Base-by-base conservation (phyloP, 2,329 filamentous ascomycete genomes). In the Pseudogymnoascus sp. region DNA sequence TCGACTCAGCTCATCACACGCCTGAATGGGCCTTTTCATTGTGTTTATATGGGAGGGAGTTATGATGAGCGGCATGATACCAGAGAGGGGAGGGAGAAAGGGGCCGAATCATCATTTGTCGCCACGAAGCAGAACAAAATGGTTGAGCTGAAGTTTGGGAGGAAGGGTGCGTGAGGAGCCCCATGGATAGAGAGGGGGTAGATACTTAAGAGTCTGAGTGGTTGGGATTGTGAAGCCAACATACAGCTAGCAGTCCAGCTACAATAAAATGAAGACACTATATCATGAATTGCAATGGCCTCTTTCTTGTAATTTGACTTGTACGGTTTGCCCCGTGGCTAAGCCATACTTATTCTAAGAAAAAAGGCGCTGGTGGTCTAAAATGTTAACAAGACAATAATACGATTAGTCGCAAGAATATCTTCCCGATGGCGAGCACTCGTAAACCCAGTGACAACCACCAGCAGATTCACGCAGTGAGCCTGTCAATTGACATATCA, bases 41-140 rank as follows among this genome's bases (percentile, higher is more conserved):
- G 17, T 54, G 47, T 54, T 33, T 54, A 54, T 54, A 54, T 54
- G 47, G 40, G 36, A 21, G 36, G 41, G 47, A 54, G 47, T 54
- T 54, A 21, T 21, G 29, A 54, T 33, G 47, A 35, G 47, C n/a
- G 29, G 47, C 47, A 54, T 54, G 47, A 54, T 54, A 54, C 47
- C 47, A 54, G 47, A 54, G 47, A 8, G 21, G 24, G 4, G 33
- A 17, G n/a, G 44, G n/a, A 8, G 44, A 54, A 21, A 33, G 29
- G 41, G 41, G 5, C 15, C 21, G 26, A n/a, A 33, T 54, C 33
- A 9, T 26, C 13, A 54, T 54, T 21, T 33, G 47, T n/a, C 29
- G 21, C 47, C 47, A 54, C 31, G n/a, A 8, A 2, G 3, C n/a
- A 54, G 47, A 33, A 9, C 9, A 7, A 9, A 21, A 33, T 11